Conservation (phyloP, 495 filamentous ascomycete genomes). For the Penicillium simplicissimum region DNA sequence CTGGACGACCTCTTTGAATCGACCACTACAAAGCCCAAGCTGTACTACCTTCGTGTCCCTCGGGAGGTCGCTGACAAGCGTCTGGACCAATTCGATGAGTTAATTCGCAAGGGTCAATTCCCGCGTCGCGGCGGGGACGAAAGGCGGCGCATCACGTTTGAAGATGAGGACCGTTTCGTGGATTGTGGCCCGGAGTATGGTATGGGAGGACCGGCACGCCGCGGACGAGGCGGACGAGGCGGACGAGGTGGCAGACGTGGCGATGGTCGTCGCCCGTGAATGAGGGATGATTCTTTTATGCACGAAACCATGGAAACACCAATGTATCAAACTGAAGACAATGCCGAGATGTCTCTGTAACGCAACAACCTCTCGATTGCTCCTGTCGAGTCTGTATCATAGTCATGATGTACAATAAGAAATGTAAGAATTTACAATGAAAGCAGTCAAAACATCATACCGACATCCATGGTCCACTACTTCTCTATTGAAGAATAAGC, state of each 20-base stretch:
- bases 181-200: slow-evolving; percentile 73
- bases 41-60: slow-evolving; percentile 63
- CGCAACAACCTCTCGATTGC: slow-evolving; percentile 1
- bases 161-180: slow-evolving; percentile 67
- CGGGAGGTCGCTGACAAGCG: slow-evolving; percentile 57
- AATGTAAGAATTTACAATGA: neutral
- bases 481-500: neutral
- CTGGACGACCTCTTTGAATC: slow-evolving; percentile 65
- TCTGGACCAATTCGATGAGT: slow-evolving; percentile 61
- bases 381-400: slow-evolving; percentile 3
- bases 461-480: neutral
- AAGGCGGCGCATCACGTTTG: slow-evolving; percentile 76
- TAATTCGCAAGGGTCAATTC: slow-evolving; percentile 49
- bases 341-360: slow-evolving; percentile 6
- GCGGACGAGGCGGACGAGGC: slow-evolving; percentile 39
- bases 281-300: neutral
- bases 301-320: neutral
- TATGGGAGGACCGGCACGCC: slow-evolving; percentile 27
- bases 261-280: neutral
- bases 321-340: neutral
- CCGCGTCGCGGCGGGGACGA: slow-evolving; percentile 57
- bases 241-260: slow-evolving; percentile 35
- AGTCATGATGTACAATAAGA: slow-evolving; percentile 3
- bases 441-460: neutral
- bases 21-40: slow-evolving; percentile 65